Percentiles rank a stretch among this genome's conserved stretches.
phyloP scores from a whole-genome alignment of 164 flowering plant species.

The Magnolia sinica region DNA sequence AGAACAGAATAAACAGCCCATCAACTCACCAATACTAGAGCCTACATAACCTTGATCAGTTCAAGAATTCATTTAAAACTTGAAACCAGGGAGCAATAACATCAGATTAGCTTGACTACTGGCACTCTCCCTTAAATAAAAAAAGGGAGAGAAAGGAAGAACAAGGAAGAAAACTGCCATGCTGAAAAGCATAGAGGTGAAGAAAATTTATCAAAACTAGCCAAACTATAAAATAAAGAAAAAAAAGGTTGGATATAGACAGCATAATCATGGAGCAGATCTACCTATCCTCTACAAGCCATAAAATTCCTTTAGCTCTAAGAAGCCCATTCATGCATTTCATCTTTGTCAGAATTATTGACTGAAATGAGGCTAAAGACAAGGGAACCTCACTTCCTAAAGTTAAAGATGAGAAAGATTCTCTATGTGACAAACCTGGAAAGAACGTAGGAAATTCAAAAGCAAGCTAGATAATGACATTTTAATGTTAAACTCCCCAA shows the following conservation, averaged over 20 bases:
- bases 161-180: not conserved
- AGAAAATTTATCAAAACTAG: not conserved
- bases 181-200: not conserved
- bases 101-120: not conserved
- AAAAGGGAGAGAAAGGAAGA: not conserved
- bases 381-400: constrained; percentile 15
- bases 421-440: constrained; percentile 8
- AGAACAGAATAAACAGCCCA: not conserved
- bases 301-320: constrained; percentile 15
- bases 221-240: not conserved
- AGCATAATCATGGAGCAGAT: not conserved
- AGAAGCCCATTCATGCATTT: constrained; percentile 10
- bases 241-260: not conserved
- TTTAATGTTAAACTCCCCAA: not conserved
- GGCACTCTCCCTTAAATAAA: not conserved
- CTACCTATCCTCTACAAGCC: constrained; percentile 16
- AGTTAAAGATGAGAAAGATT: constrained; percentile 10
- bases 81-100: not conserved
- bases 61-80: not conserved
- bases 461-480: not conserved
- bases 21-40: not conserved
- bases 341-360: constrained; percentile 9
- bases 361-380: constrained; percentile 10
- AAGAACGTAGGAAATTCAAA: not conserved
- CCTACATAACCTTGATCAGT: not conserved